A percentile compares a stretch with the other conserved stretches of the same genome.
Conservation (phyloP, 495 filamentous ascomycete genomes). For the Penicillium malachiteum region DNA sequence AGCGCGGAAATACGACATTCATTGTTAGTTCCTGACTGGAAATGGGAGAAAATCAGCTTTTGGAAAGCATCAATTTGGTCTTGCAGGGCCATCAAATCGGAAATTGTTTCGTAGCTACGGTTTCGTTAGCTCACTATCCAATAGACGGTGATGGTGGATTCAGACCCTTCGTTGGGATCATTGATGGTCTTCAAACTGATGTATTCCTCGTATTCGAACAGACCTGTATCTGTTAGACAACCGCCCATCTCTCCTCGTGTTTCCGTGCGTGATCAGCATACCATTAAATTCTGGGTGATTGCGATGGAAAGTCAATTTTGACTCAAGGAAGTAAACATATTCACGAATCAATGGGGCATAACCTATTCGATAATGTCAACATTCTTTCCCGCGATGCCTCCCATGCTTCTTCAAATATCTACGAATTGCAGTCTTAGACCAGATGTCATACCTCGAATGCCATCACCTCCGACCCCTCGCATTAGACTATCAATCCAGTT, state of each 20-base stretch:
- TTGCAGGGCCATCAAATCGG: constrained; percentile 92
- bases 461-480: constrained; percentile 80
- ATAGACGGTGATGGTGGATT: neutral
- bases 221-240: constrained; percentile 44
- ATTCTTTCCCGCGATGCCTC: neutral
- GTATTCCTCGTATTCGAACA: constrained; percentile 99
- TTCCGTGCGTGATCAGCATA: constrained; percentile 27
- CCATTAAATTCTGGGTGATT: constrained; percentile 98
- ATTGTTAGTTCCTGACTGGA: constrained; percentile 85
- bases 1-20: constrained; percentile 94
- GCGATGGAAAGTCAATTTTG: constrained; percentile 90
- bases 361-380: constrained; percentile 48
- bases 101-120: constrained; percentile 85
- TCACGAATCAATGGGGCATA: constrained; percentile 91
- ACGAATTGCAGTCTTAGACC: neutral
- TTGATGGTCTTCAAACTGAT: constrained; percentile 97
- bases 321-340: constrained; percentile 91
- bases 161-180: constrained; percentile 90
- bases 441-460: constrained; percentile 62
- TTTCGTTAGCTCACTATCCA: constrained; percentile 15
- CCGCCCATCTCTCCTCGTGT: neutral
- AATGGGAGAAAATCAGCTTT: constrained; percentile 96
- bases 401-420: neutral
- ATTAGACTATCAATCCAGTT: constrained; percentile 93
- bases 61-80: constrained; percentile 98